phyloP scores from a whole-genome alignment of 2,329 filamentous ascomycete species.

The Albifimbria verrucaria region DNA sequence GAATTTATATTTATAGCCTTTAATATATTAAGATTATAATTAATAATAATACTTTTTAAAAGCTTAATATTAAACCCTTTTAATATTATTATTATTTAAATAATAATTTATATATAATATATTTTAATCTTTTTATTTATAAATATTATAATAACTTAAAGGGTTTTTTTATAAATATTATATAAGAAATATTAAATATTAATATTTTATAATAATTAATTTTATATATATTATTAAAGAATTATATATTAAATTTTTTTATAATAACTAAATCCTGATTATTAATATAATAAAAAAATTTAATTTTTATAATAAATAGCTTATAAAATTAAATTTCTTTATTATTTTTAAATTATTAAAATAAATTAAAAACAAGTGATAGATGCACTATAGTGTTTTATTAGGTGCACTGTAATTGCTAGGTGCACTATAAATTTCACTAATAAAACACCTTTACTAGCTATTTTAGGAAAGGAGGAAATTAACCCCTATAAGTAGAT shows the following conservation, averaged over 20 bases:
- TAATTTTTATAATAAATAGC: no score
- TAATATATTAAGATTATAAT: not conserved
- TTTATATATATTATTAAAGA: not conserved
- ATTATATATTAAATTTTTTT: not conserved
- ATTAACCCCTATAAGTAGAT: no score
- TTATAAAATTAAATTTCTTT: no score
- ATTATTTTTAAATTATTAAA: no score
- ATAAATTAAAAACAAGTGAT: not conserved
- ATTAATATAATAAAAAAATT: no score
- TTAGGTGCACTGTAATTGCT: no score
- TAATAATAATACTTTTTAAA: no score
- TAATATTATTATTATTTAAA: not conserved
- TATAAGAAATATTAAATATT: not conserved
- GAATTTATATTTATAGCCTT: no score
- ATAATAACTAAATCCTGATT: not conserved
- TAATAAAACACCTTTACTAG: no score
- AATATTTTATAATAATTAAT: not conserved
- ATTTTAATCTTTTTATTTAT: slow-evolving; percentile 1
- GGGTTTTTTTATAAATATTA: not conserved
- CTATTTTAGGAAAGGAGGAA: no score
- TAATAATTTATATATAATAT: not conserved
- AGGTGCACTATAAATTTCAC: no score
- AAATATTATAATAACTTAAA: not conserved
- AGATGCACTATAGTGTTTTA: no score
- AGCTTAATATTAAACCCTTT: not conserved